Evolutionary conservation across 2,329 filamentous ascomycete species (phyloP), one percentile per base, ranked within the genome.

Genomic region (Ramichloridium luteum): DNA sequence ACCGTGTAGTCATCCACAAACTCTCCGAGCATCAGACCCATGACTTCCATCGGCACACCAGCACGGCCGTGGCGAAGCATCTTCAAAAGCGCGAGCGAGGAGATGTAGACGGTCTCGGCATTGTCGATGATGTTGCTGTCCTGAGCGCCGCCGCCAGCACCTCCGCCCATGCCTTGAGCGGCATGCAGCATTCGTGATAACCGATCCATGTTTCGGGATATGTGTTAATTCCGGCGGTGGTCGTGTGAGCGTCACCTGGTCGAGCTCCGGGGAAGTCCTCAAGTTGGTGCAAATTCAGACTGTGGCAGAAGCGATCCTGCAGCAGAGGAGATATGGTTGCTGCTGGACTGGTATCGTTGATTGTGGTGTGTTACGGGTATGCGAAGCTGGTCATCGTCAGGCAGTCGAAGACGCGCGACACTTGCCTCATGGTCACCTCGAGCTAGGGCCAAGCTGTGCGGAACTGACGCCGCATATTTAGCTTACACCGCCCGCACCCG

Each of bases 1-100:
- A 98, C 90, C 37, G 90, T 98, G 63, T 94, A 98, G 64, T 96
- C 90, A 55, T 98, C 90, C 38, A 98, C 88, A 49, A 98, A 96
- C 59, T 96, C 90, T 58, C 90, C 90, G 51, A 96, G 64, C 90
- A 98, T 98, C 57, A 98, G 68, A 41, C 90, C 90, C 90, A 98
- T 98, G 58, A 98, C 90, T 69, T 98, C 90, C 90, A 98, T 98
- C 13, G 90, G 90, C 45, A 98, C 90, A 66, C 90, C 90, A 25
- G 90, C 90, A 46, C 90, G 80, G 44, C 90, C 90, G 62, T 98
- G 90, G 57, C 90, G 79, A 60, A 98, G 71, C 90, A 98, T 98
- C 72, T 98, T 98, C 50, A 98, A 70, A 32, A 98, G 72, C 31
- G 90, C 90, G 39, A 98, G 75, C 29, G 90, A 98, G 31, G 90